Conservation (phyloP, 306 rosid species). For the Lathyrus oleraceus region DNA sequence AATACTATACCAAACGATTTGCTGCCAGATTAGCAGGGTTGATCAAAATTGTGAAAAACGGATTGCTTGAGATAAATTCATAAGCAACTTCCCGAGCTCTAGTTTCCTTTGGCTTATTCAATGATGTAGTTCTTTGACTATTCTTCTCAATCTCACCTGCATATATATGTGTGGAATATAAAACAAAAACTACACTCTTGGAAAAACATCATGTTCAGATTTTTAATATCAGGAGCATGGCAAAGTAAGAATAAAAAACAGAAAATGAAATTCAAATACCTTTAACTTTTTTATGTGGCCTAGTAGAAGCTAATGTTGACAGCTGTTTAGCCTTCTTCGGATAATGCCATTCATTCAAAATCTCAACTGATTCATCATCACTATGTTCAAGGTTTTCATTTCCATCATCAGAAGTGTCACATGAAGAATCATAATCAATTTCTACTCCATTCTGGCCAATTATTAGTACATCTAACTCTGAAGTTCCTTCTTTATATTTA, state of each 20-base stretch:
- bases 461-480: background rate
- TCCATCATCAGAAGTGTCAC: background rate
- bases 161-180: background rate
- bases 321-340: conserved; percentile 19
- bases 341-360: conserved; percentile 12
- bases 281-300: background rate
- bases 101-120: background rate
- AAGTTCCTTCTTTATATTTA: background rate
- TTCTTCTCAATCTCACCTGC: background rate
- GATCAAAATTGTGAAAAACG: background rate
- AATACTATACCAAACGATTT: background rate
- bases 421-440: background rate
- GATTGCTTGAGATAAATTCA: background rate
- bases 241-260: background rate
- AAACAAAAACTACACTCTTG: too few species aligned
- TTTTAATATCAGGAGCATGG: too few species aligned
- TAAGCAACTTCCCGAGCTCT: background rate
- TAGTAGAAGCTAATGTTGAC: background rate
- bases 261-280: background rate
- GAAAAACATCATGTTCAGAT: too few species aligned
- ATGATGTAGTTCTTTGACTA: background rate
- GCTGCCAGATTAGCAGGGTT: background rate
- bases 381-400: background rate
- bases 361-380: conserved; percentile 2
- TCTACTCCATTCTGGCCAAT: background rate